A percentile compares a stretch with the other conserved stretches of the same genome.
Conservation (phyloP, 2,329 filamentous ascomycete genomes). For the Monilinia aucupariae region DNA sequence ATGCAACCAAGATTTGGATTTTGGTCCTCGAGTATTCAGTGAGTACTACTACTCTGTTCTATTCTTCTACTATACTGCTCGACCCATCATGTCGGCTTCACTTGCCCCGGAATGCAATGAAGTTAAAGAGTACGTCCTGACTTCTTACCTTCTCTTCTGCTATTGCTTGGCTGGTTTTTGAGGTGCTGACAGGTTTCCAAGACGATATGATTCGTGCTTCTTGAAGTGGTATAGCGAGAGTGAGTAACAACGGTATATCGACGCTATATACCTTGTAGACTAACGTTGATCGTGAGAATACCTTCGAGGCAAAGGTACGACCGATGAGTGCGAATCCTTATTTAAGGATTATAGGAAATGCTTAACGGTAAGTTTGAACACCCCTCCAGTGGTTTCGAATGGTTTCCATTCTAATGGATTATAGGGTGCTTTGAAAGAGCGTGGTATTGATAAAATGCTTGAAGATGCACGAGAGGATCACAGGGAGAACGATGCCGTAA, state of each 20-base stretch:
- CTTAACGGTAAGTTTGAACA: slow-evolving; percentile 56
- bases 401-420: slow-evolving; percentile 7
- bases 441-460: slow-evolving; percentile 88
- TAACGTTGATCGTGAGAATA: slow-evolving; percentile 58
- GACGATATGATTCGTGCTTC: slow-evolving; percentile 94
- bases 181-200: slow-evolving; percentile 36
- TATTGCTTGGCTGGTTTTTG: not conserved
- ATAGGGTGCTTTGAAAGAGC: slow-evolving; percentile 78
- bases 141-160: slow-evolving; percentile 16
- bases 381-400: slow-evolving; percentile 6
- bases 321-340: slow-evolving; percentile 75
- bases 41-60: no score
- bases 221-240: slow-evolving; percentile 99
- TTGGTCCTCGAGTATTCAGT: no score
- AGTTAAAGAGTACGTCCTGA: slow-evolving; percentile 72
- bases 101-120: slow-evolving; percentile 93
- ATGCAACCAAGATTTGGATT: no score
- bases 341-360: slow-evolving; percentile 89
- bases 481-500: slow-evolving; percentile 75
- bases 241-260: slow-evolving; percentile 42
- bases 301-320: slow-evolving; percentile 73
- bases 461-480: slow-evolving; percentile 87
- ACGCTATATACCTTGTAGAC: slow-evolving; percentile 1
- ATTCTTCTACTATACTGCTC: no score
- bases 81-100: slow-evolving; percentile 86